phyloP scores from a whole-genome alignment of 257 asterid genomes.

The Solanum commersonii region DNA sequence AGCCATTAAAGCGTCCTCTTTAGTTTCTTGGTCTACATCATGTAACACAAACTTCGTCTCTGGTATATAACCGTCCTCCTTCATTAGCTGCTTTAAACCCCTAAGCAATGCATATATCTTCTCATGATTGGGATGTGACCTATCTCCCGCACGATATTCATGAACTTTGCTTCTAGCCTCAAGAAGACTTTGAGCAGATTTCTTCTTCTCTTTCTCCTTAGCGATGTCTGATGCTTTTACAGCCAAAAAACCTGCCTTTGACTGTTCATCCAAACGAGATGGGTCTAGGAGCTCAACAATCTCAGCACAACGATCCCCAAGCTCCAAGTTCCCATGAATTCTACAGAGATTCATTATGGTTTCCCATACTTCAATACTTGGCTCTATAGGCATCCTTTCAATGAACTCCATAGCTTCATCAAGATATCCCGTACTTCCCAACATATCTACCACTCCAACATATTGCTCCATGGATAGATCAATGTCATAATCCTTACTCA shows the following conservation, averaged over 20 bases:
- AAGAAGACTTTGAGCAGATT: slow-evolving; percentile 31
- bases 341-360: slow-evolving; percentile 55
- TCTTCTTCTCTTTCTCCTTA: slow-evolving; percentile 46
- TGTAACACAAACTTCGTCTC: slow-evolving; percentile 75
- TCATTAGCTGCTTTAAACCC: slow-evolving; percentile 68
- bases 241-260: slow-evolving; percentile 58
- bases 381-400: slow-evolving; percentile 53
- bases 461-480: slow-evolving; percentile 66
- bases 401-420: slow-evolving; percentile 79
- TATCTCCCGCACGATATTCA: slow-evolving; percentile 82
- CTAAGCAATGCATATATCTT: slow-evolving; percentile 44
- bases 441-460: slow-evolving; percentile 55
- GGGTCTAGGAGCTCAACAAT: slow-evolving; percentile 52
- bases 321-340: slow-evolving; percentile 63
- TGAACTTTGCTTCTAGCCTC: slow-evolving; percentile 50
- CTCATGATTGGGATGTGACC: slow-evolving; percentile 63
- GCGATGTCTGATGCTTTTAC: slow-evolving; percentile 38
- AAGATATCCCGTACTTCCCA: slow-evolving; percentile 60
- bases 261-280: slow-evolving; percentile 44
- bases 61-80: slow-evolving; percentile 67
- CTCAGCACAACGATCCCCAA: slow-evolving; percentile 75
- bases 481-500: slow-evolving; percentile 55
- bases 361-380: slow-evolving; percentile 54
- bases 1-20: slow-evolving; percentile 81
- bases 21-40: slow-evolving; percentile 71